These are phyloP conservation scores for Wickerhamiella azymoides DNA, from an alignment of 805 yeast genomes.

Conservation along the genomic window DNA sequence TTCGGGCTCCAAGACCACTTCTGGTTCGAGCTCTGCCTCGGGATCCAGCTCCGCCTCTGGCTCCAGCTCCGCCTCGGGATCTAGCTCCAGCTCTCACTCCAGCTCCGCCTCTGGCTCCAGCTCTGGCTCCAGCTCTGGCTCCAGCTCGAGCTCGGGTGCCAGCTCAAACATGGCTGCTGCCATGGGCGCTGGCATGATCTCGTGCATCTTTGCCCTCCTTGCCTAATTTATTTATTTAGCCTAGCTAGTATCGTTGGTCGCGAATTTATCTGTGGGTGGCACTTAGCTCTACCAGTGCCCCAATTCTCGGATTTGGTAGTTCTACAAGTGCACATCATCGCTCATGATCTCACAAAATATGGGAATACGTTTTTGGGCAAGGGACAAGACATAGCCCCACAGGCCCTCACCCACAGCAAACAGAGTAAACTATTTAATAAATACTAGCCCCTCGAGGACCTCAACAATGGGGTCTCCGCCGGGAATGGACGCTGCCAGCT, in stretches of 20 bases:
- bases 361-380: no score
- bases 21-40: slow-evolving; percentile 5
- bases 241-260: not conserved
- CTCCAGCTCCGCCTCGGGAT: not conserved
- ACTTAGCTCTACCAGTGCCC: no score
- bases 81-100: slow-evolving; percentile 1
- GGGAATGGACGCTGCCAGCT: not conserved
- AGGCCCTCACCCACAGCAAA: no score
- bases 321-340: no score
- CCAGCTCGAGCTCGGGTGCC: not conserved
- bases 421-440: no score
- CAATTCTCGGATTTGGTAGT: no score
- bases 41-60: not conserved
- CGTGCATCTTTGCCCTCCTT: slow-evolving; percentile 3
- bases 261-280: no score
- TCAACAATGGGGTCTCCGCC: not conserved
- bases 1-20: not conserved
- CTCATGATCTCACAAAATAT: no score
- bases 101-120: not conserved
- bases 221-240: not conserved
- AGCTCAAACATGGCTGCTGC: not conserved
- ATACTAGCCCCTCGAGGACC: not conserved
- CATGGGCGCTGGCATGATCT: not conserved
- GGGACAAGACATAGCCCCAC: no score
- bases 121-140: slow-evolving; percentile 2